Conservation (phyloP, 352 stramenopile genomes). For the Globisporangium uncinulatum region DNA sequence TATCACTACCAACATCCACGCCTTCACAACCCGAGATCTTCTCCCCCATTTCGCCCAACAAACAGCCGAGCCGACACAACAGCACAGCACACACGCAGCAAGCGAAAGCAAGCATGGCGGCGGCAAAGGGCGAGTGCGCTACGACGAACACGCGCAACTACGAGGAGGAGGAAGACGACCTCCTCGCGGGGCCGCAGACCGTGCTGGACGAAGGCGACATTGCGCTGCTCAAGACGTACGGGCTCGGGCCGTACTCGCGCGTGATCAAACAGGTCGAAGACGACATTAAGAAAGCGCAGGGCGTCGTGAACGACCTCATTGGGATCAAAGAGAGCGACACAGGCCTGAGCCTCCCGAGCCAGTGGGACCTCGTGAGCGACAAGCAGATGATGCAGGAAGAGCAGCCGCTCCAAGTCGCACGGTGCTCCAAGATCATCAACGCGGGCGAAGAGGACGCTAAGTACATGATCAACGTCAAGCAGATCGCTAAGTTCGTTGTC, state of each 20-base stretch:
- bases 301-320: constrained; percentile 88
- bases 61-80: neutral
- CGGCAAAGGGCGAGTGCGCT: constrained; percentile 88
- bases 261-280: constrained; percentile 98
- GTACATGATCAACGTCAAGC: constrained; percentile 99
- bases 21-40: no score
- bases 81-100: neutral
- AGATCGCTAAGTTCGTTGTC: constrained; percentile 99
- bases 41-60: neutral
- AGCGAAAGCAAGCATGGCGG: constrained; percentile 12
- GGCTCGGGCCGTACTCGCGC: constrained; percentile 95
- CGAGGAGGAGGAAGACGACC: constrained; percentile 90
- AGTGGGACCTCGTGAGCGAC: constrained; percentile 99
- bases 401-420: constrained; percentile 94
- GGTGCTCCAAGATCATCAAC: constrained; percentile 96
- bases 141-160: constrained; percentile 95
- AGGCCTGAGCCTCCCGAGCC: constrained; percentile 95
- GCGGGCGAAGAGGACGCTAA: constrained; percentile 94
- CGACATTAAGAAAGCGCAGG: constrained; percentile 97
- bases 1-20: no score
- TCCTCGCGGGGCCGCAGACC: constrained; percentile 68
- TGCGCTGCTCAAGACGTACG: constrained; percentile 98
- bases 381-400: constrained; percentile 99
- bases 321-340: constrained; percentile 99
- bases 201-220: constrained; percentile 95